These are phyloP conservation scores for Insectozyma bohioensis DNA, from an alignment of 1,139 yeast genomes.

Conservation along the genomic window DNA sequence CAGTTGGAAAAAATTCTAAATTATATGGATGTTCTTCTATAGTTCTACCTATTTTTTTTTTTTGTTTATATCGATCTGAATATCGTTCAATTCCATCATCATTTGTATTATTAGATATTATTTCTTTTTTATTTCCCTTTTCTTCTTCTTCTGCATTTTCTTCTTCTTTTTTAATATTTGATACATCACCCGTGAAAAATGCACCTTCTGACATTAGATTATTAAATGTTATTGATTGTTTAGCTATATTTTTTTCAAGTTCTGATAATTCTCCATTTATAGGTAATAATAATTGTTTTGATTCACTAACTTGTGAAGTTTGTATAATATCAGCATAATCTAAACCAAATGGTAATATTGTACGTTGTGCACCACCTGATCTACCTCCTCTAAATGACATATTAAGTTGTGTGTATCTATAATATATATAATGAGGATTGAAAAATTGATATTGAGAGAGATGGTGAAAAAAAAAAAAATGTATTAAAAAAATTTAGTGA, in stretches of 20 bases:
- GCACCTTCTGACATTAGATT: conserved; percentile 70
- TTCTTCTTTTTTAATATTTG: conserved; percentile 18
- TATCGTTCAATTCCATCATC: conserved; percentile 68
- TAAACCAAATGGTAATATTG: conserved; percentile 63
- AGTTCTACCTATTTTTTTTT: conserved; percentile 72
- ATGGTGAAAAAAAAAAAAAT: not conserved
- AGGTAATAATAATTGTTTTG: conserved; percentile 54
- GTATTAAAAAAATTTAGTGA: not conserved
- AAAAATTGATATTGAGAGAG: no score
- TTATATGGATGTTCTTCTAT: conserved; percentile 83
- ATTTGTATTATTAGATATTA: conserved; percentile 15
- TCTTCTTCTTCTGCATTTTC: no score
- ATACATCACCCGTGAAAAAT: conserved; percentile 59
- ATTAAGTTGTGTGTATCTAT: no score
- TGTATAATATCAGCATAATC: conserved; percentile 59
- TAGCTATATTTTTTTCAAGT: conserved; percentile 59
- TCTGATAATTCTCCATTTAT: conserved; percentile 62
- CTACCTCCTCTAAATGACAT: conserved; percentile 28
- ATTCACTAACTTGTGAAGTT: conserved; percentile 30
- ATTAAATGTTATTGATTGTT: conserved; percentile 60
- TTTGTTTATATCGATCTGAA: conserved; percentile 71
- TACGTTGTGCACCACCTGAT: conserved; percentile 18
- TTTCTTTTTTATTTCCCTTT: conserved; percentile 16
- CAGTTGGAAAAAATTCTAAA: conserved; percentile 72
- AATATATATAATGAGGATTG: no score